phyloP scores from a whole-genome alignment of 2,329 filamentous ascomycete species.

The Fusarium oligoseptatum region DNA sequence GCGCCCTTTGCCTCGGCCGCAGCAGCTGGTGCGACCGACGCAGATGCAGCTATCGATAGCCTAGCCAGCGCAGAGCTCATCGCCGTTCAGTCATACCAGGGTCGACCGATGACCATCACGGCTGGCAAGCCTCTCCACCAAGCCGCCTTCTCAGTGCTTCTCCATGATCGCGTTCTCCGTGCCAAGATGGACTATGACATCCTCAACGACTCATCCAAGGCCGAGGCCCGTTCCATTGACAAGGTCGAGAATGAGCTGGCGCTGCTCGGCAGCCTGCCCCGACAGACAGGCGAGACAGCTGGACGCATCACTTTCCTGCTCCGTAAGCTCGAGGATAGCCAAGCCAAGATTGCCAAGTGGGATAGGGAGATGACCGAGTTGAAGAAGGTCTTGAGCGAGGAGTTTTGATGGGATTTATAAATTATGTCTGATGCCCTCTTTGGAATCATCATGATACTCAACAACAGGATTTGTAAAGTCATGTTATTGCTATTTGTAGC shows the following conservation, averaged over 20 bases:
- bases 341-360: slow-evolving; percentile 79
- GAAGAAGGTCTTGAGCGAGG: slow-evolving; percentile 72
- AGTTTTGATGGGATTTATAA: slow-evolving; percentile 54
- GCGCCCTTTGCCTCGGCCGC: slow-evolving; percentile 73
- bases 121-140: slow-evolving; percentile 89
- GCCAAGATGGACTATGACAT: slow-evolving; percentile 81
- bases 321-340: slow-evolving; percentile 78
- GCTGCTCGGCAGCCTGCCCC: slow-evolving; percentile 77
- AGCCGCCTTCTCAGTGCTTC: slow-evolving; percentile 81
- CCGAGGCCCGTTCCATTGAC: slow-evolving; percentile 80
- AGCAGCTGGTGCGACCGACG: slow-evolving; percentile 61
- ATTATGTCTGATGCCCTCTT: not conserved
- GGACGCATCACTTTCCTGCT: slow-evolving; percentile 80
- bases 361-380: slow-evolving; percentile 78
- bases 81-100: slow-evolving; percentile 77
- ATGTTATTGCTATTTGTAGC: not conserved
- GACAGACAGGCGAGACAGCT: slow-evolving; percentile 76
- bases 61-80: slow-evolving; percentile 91
- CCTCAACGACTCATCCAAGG: slow-evolving; percentile 75
- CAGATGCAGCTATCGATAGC: slow-evolving; percentile 81
- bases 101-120: slow-evolving; percentile 81
- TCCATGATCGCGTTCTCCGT: slow-evolving; percentile 78
- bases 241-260: slow-evolving; percentile 84
- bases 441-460: not conserved
- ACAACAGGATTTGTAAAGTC: not conserved